Evolutionary conservation across 805 yeast species (phyloP).

Genomic region (Hanseniaspora hatyaiensis): DNA sequence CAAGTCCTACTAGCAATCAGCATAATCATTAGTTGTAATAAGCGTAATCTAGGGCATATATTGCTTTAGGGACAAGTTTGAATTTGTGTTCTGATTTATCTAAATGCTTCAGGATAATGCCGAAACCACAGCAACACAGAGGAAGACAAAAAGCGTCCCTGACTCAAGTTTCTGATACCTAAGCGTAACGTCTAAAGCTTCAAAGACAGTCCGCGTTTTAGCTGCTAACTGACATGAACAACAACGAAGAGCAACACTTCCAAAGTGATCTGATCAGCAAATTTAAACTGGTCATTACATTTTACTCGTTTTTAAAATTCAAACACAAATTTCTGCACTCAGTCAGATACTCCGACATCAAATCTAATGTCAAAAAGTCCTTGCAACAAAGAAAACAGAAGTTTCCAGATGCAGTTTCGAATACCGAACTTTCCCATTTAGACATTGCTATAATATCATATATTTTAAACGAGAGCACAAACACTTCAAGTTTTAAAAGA

Average conservation of each 20-base stretch:
- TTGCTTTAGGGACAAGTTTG: no score
- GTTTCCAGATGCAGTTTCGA: neutral
- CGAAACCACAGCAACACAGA: no score
- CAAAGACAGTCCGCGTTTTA: no score
- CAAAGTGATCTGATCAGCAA: constrained; percentile 3
- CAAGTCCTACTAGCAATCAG: no score
- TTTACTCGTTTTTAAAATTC: constrained; percentile 42
- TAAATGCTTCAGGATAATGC: no score
- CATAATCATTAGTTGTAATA: no score
- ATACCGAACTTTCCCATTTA: neutral
- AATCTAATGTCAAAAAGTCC: constrained; percentile 41
- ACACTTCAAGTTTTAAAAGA: constrained; percentile 43
- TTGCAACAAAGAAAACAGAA: constrained; percentile 48
- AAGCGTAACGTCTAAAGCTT: neutral
- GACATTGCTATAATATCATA: constrained; percentile 2
- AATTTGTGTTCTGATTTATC: no score
- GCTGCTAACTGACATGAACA: no score
- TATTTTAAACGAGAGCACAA: neutral
- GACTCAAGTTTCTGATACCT: no score
- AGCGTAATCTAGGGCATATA: no score
- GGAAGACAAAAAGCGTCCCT: no score
- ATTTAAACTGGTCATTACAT: constrained; percentile 35
- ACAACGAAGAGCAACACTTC: neutral
- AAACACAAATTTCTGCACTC: constrained; percentile 13
- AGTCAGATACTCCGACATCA: constrained; percentile 32